A percentile compares a stretch with the other conserved stretches of the same genome.
These are phyloP conservation scores for Saccharomyces uvarum DNA, from an alignment of 1,139 yeast species.

Conservation along the genomic window DNA sequence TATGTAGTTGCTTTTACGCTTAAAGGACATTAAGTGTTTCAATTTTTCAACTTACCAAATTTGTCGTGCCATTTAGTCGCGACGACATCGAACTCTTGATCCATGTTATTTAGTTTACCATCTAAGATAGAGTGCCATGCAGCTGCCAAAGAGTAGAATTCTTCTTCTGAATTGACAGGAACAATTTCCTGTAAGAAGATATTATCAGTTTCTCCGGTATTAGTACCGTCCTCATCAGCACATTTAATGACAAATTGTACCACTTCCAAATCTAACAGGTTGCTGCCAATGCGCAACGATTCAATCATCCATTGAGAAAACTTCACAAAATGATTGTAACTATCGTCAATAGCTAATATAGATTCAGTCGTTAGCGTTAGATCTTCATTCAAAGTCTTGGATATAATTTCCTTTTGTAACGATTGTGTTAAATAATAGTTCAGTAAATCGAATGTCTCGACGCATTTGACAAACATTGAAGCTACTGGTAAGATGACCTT, in stretches of 20 bases:
- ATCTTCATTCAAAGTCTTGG: constrained; percentile 30
- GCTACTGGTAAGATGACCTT: constrained; percentile 18
- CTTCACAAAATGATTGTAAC: constrained; percentile 29
- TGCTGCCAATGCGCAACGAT: constrained; percentile 19
- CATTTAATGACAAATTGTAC: constrained; percentile 27
- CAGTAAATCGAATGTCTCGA: constrained; percentile 28
- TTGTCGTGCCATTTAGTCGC: constrained; percentile 22
- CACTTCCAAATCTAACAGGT: constrained; percentile 24
- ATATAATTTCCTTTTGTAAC: constrained; percentile 28
- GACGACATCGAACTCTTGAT: constrained; percentile 13
- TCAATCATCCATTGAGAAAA: constrained; percentile 33
- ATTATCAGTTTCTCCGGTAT: constrained; percentile 26
- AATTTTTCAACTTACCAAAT: constrained; percentile 16
- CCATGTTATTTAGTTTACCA: constrained; percentile 15
- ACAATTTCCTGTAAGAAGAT: constrained; percentile 30
- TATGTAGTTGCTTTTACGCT: not conserved
- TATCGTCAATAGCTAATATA: constrained; percentile 24
- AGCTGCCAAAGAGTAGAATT: constrained; percentile 18
- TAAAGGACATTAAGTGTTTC: not conserved
- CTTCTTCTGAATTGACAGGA: constrained; percentile 21
- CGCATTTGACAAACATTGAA: constrained; percentile 20
- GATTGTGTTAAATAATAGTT: constrained; percentile 30
- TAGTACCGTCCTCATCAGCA: constrained; percentile 29
- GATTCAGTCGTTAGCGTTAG: constrained; percentile 21
- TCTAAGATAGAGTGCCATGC: constrained; percentile 23